These are phyloP conservation scores for Cystobasidiopsis lactophilus DNA, from an alignment of 768 basidiomycete genomes.

Conservation along the genomic window DNA sequence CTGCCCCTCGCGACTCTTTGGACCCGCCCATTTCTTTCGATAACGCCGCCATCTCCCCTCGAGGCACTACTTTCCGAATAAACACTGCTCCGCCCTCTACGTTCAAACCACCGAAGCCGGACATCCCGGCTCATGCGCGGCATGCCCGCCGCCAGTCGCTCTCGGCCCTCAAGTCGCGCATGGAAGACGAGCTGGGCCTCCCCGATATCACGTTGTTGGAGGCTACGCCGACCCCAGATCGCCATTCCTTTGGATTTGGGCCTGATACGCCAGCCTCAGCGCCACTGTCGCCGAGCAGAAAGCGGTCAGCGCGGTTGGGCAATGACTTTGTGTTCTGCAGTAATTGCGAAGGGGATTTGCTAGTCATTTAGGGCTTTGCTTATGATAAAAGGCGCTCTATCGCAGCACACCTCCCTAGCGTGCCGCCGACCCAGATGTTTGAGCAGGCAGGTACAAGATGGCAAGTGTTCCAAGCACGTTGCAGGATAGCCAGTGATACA, in stretches of 20 bases:
- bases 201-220: not conserved
- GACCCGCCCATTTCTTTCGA: not conserved
- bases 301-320: constrained; percentile 4
- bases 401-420: no score
- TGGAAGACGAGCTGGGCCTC: constrained; percentile 11
- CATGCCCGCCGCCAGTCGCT: constrained; percentile 9
- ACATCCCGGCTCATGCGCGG: not conserved
- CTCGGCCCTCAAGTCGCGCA: constrained; percentile 4
- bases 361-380: not conserved
- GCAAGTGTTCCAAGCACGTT: no score
- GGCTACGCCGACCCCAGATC: not conserved
- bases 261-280: not conserved
- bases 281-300: constrained; percentile 3
- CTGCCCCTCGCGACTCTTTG: not conserved
- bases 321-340: constrained; percentile 9
- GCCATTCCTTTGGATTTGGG: not conserved
- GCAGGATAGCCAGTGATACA: no score
- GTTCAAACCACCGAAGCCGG: not conserved
- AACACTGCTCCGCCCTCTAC: not conserved
- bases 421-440: no score
- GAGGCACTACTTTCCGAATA: constrained; percentile 1
- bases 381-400: not conserved
- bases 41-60: not conserved
- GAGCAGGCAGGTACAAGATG: no score
- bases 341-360: not conserved